phyloP scores from a whole-genome alignment of 225 moss, liverwort and hornwort genomes.

The Polytrichum formosum region DNA sequence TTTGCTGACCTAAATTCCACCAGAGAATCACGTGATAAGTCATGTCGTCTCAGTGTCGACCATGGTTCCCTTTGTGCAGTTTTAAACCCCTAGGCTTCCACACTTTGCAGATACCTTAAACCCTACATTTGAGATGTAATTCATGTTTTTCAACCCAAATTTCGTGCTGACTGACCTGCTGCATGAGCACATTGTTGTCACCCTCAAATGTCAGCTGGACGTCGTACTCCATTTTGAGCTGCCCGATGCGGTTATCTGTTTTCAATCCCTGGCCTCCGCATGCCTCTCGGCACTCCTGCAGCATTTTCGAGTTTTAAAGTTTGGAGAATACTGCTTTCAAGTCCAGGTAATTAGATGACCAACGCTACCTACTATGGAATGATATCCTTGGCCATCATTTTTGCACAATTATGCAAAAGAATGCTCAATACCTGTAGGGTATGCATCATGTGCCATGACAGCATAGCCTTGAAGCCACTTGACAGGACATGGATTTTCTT shows the following conservation, averaged over 20 bases:
- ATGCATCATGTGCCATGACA: slow-evolving; percentile 76
- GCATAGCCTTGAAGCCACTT: slow-evolving; percentile 77
- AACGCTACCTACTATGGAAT: too few relatives aligned
- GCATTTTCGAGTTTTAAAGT: too few relatives aligned
- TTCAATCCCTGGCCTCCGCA: slow-evolving; percentile 93
- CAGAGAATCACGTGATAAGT: too few relatives aligned
- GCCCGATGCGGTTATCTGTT: slow-evolving; percentile 75
- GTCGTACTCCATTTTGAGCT: slow-evolving; percentile 83
- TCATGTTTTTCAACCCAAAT: too few relatives aligned
- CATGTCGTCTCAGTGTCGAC: too few relatives aligned
- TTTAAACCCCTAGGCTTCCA: too few relatives aligned
- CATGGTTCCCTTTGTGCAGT: too few relatives aligned
- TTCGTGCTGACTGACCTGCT: slow-evolving; percentile 35
- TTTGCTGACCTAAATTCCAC: slow-evolving; percentile 71
- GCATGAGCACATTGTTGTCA: slow-evolving; percentile 97
- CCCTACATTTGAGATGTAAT: too few relatives aligned
- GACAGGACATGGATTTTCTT: slow-evolving; percentile 88
- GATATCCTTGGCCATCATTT: too few relatives aligned
- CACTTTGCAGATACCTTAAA: too few relatives aligned
- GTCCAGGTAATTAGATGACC: too few relatives aligned
- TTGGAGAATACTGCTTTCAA: too few relatives aligned
- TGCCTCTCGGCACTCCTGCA: slow-evolving; percentile 93
- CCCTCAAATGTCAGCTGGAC: slow-evolving; percentile 93
- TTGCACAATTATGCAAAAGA: background rate
- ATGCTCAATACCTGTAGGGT: slow-evolving; percentile 66